Base-by-base conservation (phyloP, 495 filamentous ascomycete species). In the Parathielavia appendiculata region DNA sequence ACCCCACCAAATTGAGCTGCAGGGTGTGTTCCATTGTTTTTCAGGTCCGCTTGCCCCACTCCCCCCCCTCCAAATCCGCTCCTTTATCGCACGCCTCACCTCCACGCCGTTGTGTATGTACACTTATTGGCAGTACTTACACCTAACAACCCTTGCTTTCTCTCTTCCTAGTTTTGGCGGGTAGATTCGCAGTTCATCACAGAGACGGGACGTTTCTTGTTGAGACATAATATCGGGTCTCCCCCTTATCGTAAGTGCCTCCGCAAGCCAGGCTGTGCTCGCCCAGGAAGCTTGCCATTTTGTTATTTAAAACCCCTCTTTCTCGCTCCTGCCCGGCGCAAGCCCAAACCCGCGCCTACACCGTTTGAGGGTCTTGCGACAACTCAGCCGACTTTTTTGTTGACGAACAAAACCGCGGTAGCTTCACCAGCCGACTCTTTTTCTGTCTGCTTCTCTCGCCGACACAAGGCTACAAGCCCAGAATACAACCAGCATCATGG, bases 61-160 rank as follows among this genome's bases (percentile, higher is more conserved):
- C 58, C 61, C 61, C 64, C 63, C 58, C 63, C 65, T 30, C 26
- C 26, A 30, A 30, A 61, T 63, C 60, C 59, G 62, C 67, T 69
- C 62, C 54, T 58, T 61, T 65, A 56, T 60, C 62, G 45, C 53
- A n/a, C 20, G 30, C 36, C 45, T 36, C 46, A 17, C 45, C 22
- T 46, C 34, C 40, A 38, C 40, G 22, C 26, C 34, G 9, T 58
- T 14, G 13, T 46, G 38, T 39, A 20, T 30, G 26, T 30, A 30
- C 26, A 30, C 26, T 30, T 30, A 6, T n/a, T n/a, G 6, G 26
- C 26, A 6, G 26, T 6, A 30, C 39, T 19, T 40, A 23, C 45
- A 22, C 32, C n/a, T n/a, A n/a, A n/a, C n/a, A n/a, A n/a, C n/a
- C 19, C 32, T 34, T 44, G 44, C 32, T 36, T 50, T 46, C 51